These are phyloP conservation scores for Penicillium hordei DNA, from an alignment of 2,329 filamentous ascomycete species.

Conservation along the genomic window DNA sequence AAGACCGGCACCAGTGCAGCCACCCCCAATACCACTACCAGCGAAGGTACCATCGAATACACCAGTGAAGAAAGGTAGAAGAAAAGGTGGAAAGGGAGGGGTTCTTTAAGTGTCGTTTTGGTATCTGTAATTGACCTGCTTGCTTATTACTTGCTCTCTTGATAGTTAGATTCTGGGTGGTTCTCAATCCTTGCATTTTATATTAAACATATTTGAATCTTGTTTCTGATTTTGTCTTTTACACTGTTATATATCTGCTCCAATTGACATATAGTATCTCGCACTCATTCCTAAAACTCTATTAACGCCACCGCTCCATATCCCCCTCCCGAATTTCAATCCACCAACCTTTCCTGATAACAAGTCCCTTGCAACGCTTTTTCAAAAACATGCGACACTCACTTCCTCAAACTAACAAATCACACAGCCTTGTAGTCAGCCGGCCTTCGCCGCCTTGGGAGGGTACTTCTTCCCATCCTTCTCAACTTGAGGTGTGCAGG, in stretches of 20 bases:
- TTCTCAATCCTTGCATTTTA: not conserved
- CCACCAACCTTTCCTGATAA: not conserved
- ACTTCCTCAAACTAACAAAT: constrained; percentile 11
- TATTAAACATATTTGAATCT: too few species aligned
- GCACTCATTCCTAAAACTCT: not conserved
- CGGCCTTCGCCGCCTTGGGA: constrained; percentile 55
- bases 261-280: not conserved
- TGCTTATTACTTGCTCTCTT: too few species aligned
- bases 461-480: constrained; percentile 63
- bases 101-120: not conserved
- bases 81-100: not conserved
- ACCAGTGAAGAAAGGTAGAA: not conserved
- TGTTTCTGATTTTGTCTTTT: not conserved
- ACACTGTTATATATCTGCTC: not conserved
- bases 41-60: not conserved
- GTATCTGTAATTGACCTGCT: not conserved
- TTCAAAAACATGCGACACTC: not conserved
- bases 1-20: not conserved
- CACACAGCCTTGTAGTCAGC: constrained; percentile 39
- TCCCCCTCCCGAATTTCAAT: not conserved
- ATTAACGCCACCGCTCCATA: not conserved
- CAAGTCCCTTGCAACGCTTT: not conserved
- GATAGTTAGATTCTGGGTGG: not conserved
- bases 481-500: constrained; percentile 63
- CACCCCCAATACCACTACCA: not conserved